These are phyloP conservation scores for Chiua virens DNA, from an alignment of 768 basidiomycete species.

Conservation along the genomic window DNA sequence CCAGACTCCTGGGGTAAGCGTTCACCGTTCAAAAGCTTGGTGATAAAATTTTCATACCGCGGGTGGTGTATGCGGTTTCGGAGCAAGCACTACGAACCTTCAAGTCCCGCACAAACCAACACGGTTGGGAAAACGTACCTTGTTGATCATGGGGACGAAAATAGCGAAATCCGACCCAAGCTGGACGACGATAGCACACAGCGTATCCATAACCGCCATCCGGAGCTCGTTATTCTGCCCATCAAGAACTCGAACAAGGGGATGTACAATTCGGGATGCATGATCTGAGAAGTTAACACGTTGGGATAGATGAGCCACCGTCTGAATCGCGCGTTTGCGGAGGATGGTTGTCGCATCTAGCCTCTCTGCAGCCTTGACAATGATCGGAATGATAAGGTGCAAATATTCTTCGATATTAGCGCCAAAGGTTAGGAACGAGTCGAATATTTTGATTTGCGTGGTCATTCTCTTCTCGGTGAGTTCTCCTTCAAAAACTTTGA, in stretches of 20 bases:
- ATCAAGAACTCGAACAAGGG: conserved; percentile 84
- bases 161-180: conserved; percentile 97
- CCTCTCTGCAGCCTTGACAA: conserved; percentile 88
- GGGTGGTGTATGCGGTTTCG: conserved; percentile 76
- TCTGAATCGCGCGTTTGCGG: conserved; percentile 87
- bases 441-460: conserved; percentile 89
- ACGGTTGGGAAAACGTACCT: conserved; percentile 46
- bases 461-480: conserved; percentile 72
- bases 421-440: conserved; percentile 94
- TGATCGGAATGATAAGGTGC: conserved; percentile 93
- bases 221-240: conserved; percentile 75
- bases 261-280: conserved; percentile 95
- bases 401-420: conserved; percentile 97
- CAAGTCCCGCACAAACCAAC: not conserved
- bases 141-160: conserved; percentile 96
- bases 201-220: conserved; percentile 85
- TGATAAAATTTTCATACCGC: conserved; percentile 85
- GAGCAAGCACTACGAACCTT: conserved; percentile 58
- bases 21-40: conserved; percentile 89
- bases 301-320: conserved; percentile 85
- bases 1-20: conserved; percentile 83
- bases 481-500: conserved; percentile 92
- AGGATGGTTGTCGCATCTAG: conserved; percentile 69
- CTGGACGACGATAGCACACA: conserved; percentile 90
- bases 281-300: conserved; percentile 98